Conservation (phyloP, 2,329 filamentous ascomycete genomes). For the Verticillium dahliae region DNA sequence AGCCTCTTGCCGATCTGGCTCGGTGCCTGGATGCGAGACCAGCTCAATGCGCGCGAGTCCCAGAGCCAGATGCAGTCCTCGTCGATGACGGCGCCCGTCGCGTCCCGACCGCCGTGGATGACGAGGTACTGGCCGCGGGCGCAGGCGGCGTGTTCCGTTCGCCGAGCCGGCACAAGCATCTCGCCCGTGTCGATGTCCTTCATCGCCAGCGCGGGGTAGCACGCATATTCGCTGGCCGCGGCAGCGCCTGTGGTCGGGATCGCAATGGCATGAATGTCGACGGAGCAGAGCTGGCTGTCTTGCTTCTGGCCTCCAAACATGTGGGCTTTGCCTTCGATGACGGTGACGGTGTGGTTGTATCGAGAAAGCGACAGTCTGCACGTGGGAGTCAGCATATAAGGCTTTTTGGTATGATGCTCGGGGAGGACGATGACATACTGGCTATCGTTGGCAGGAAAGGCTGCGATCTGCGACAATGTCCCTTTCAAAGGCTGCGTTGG, state of each 20-base stretch:
- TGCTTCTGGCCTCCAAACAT: conserved; percentile 44
- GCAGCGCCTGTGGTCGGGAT: conserved; percentile 32
- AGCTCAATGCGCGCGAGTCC: conserved; percentile 25
- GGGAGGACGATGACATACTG: conserved; percentile 15
- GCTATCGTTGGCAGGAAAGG: conserved; percentile 18
- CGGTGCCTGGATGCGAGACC: conserved; percentile 22
- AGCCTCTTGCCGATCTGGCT: conserved; percentile 23
- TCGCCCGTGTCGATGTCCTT: conserved; percentile 18
- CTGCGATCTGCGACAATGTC: conserved; percentile 38
- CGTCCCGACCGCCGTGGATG: conserved; percentile 27
- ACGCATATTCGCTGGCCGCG: conserved; percentile 25
- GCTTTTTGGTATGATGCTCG: background rate
- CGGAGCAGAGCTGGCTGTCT: conserved; percentile 33
- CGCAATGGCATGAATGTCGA: conserved; percentile 45
- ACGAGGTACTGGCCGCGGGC: conserved; percentile 22
- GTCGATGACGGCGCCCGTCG: conserved; percentile 18
- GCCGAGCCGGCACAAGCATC: conserved; percentile 21
- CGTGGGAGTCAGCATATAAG: background rate
- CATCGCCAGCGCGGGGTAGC: conserved; percentile 22
- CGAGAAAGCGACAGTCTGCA: conserved; percentile 32
- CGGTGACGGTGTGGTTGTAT: conserved; percentile 42
- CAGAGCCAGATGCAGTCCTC: conserved; percentile 30
- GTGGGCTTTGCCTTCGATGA: conserved; percentile 47
- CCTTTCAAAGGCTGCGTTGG: conserved; percentile 29
- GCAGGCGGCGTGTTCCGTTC: conserved; percentile 28